Evolutionary conservation across 768 basidiomycete genomes (phyloP), one percentile per base, ranked within the genome.

Genomic region (Mycena filopes): DNA sequence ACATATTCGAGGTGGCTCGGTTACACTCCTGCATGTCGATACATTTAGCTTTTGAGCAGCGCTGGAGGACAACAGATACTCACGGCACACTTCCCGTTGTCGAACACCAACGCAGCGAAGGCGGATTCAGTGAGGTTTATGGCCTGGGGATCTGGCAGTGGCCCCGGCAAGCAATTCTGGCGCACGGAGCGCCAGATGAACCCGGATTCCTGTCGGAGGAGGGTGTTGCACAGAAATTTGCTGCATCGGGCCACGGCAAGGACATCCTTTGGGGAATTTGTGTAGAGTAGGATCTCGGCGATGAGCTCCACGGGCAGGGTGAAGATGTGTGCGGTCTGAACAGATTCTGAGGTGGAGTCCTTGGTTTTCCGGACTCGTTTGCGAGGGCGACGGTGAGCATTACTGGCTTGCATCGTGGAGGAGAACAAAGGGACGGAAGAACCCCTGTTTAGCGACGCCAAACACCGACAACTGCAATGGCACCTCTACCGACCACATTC

Each of bases 41-140:
- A 29, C 33, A 53, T 20, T 23, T 53, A 36, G 10, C 7, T 10
- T n/a, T n/a, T 8, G n/a, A 8, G 6, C 29, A 15, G 28, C n/a
- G 4, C 23, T 23, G 10, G 7, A 16, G 33, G n/a, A 15, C 11
- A n/a, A 31, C 16, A 16, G 20, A 18, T 16, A 71, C 80, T 45
- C 60, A 90, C 87, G 72, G 84, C 83, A 67, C 91, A 93, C 2
- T 64, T 20, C 0, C 89, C 89, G 0, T 74, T 74, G 67, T 86
- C 86, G 61, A 89, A 92, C 25, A 92, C 64, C 58, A 91, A 85
- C 0, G 89, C 85, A n/a, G 87, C 88, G 72, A 87, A 90, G 0
- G 84, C 78, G 0, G 86, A 71, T 70, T 93, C 91, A 6, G 80
- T 57, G 56, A 74, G 25, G 53, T 46, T 65, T 61, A 45, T 55